Evolutionary conservation across 2,329 filamentous ascomycete genomes (phyloP).

Genomic region (Aspergillus oerlinghausenensis): DNA sequence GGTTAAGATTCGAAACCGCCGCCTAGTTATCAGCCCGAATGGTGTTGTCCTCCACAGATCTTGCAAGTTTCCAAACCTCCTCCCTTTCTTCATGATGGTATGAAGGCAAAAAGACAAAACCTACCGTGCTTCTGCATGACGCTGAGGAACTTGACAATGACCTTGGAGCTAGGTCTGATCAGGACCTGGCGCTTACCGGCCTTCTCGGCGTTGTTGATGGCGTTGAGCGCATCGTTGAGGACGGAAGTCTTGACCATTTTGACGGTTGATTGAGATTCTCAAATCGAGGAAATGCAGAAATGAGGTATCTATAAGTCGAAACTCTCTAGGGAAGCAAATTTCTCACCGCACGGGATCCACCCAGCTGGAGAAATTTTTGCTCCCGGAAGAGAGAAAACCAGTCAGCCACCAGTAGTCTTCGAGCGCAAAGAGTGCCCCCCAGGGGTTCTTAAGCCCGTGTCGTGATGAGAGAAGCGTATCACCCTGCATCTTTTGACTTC

Average conservation of each 20-base stretch:
- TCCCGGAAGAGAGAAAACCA: conserved; percentile 16
- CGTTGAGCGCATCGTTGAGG: conserved; percentile 97
- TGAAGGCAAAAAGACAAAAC: conserved; percentile 38
- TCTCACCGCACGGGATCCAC: background rate
- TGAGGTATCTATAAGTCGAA: conserved; percentile 31
- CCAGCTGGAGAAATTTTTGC: conserved; percentile 7
- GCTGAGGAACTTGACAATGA: conserved; percentile 98
- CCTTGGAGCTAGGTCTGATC: conserved; percentile 97
- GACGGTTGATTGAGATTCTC: conserved; percentile 57
- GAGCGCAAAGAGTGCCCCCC: conserved; percentile 66
- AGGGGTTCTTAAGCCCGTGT: conserved; percentile 67
- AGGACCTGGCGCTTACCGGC: conserved; percentile 98
- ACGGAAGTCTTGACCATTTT: conserved; percentile 99
- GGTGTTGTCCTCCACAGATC: conserved; percentile 14
- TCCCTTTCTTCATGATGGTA: background rate
- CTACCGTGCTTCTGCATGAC: conserved; percentile 99
- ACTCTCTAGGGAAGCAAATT: conserved; percentile 6
- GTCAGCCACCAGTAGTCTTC: conserved; percentile 62
- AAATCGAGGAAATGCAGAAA: conserved; percentile 40
- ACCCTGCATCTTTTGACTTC: conserved; percentile 22
- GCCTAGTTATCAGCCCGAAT: conserved; percentile 99
- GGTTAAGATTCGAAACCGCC: conserved; percentile 66
- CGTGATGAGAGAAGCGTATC: conserved; percentile 42
- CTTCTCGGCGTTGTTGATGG: conserved; percentile 99
- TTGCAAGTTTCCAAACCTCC: background rate